Conservation (phyloP, 2,329 filamentous ascomycete species). For the Trichoderma sp. region DNA sequence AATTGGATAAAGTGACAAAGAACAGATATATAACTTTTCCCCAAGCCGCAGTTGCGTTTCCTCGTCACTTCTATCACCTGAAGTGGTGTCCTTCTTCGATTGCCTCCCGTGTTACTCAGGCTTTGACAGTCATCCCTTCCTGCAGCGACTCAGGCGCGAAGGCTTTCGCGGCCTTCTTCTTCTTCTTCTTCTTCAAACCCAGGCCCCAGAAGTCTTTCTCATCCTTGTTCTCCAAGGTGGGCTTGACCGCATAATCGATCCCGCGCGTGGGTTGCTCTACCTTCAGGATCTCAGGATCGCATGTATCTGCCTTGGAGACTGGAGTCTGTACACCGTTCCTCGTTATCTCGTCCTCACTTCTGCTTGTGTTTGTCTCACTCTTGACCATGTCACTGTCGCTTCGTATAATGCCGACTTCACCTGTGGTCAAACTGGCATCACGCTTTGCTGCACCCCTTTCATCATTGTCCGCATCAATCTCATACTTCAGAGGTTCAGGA, state of each 20-base stretch:
- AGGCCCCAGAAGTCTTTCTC: conserved; percentile 6
- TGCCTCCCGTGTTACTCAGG: not conserved
- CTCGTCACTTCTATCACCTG: not conserved
- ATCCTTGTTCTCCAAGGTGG: not conserved
- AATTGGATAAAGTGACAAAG: too few species aligned
- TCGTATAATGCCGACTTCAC: not conserved
- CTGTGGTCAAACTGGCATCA: not conserved
- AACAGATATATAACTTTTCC: too few species aligned
- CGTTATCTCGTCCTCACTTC: not conserved
- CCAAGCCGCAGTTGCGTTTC: not conserved
- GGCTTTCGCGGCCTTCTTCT: conserved; percentile 6
- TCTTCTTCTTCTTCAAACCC: conserved; percentile 8
- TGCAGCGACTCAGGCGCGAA: not conserved
- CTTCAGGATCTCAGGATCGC: not conserved
- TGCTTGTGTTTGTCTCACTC: not conserved
- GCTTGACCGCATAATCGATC: not conserved
- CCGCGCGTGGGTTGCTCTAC: not conserved
- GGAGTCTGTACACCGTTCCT: not conserved
- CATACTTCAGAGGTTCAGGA: not conserved
- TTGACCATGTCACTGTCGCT: not conserved
- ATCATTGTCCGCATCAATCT: not conserved
- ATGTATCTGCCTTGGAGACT: not conserved
- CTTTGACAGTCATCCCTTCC: not conserved
- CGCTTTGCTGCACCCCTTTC: not conserved
- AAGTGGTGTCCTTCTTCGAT: too few species aligned